Conservation (phyloP, 2,329 filamentous ascomycete genomes). For the Epichloe elymi region DNA sequence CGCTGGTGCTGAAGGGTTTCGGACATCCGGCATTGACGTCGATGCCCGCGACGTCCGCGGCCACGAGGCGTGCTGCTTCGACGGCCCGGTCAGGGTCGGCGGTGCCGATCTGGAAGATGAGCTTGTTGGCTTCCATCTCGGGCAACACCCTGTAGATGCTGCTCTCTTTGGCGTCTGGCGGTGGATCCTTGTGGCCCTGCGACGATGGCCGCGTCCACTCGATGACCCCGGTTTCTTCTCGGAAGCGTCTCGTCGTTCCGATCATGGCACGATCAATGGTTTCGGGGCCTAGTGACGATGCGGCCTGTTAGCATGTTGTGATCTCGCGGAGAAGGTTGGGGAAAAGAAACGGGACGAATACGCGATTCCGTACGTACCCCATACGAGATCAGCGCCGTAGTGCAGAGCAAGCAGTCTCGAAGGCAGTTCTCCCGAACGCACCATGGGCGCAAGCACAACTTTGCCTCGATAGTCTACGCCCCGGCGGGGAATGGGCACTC, state of each 20-base stretch:
- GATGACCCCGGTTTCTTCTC: slow-evolving; percentile 63
- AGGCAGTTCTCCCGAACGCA: slow-evolving; percentile 89
- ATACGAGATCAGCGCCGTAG: slow-evolving; percentile 93
- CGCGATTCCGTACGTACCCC: slow-evolving; percentile 52
- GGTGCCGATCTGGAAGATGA: slow-evolving; percentile 90
- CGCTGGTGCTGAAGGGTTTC: slow-evolving; percentile 86
- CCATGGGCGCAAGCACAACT: slow-evolving; percentile 93
- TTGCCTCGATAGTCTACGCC: slow-evolving; percentile 92
- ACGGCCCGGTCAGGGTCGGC: slow-evolving; percentile 73
- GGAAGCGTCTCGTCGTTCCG: slow-evolving; percentile 66
- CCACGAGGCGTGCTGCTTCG: slow-evolving; percentile 70
- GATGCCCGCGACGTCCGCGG: slow-evolving; percentile 79
- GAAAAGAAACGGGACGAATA: neutral
- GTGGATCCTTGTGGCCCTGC: slow-evolving; percentile 48
- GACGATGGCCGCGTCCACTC: slow-evolving; percentile 73
- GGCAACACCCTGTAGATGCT: slow-evolving; percentile 80
- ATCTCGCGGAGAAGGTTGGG: neutral
- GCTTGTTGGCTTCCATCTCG: slow-evolving; percentile 54
- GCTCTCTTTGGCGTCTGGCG: slow-evolving; percentile 42
- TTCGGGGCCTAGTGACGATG: slow-evolving; percentile 56
- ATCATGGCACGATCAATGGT: slow-evolving; percentile 89
- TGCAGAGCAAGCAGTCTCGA: slow-evolving; percentile 79
- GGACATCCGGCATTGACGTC: slow-evolving; percentile 98
- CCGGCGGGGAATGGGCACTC: slow-evolving; percentile 71
- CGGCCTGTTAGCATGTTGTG: neutral